These are phyloP conservation scores for Harrya chromipes DNA, from an alignment of 768 basidiomycete species.

Conservation along the genomic window DNA sequence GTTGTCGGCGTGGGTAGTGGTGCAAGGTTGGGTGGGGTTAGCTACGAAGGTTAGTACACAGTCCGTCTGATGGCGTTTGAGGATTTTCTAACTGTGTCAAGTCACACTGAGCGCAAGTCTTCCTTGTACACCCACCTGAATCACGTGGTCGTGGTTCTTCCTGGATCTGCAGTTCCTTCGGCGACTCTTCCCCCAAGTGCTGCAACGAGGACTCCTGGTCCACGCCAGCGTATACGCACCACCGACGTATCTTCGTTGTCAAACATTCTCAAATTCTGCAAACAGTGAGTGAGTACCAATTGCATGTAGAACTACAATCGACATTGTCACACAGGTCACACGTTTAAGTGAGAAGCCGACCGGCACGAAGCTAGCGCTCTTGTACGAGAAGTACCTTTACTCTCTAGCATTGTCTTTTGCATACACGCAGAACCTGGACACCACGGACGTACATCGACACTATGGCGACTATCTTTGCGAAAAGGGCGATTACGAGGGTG, in stretches of 20 bases:
- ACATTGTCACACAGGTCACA: constrained; percentile 32
- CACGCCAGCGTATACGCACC: constrained; percentile 25
- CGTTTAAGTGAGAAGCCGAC: constrained; percentile 79
- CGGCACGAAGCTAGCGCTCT: constrained; percentile 77
- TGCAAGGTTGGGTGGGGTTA: constrained; percentile 80
- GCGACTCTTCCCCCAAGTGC: constrained; percentile 43
- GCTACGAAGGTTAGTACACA: constrained; percentile 74
- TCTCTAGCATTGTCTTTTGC: constrained; percentile 81
- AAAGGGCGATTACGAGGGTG: constrained; percentile 89
- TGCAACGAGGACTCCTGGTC: constrained; percentile 49
- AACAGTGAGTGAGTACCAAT: constrained; percentile 44
- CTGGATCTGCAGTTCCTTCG: constrained; percentile 69
- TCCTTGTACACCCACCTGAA: constrained; percentile 75
- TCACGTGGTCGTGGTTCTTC: constrained; percentile 88
- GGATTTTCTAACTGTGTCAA: neutral
- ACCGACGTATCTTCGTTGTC: constrained; percentile 10
- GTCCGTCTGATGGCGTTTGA: neutral
- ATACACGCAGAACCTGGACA: constrained; percentile 70
- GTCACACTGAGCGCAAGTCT: constrained; percentile 46
- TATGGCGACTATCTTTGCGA: constrained; percentile 85
- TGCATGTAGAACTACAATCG: constrained; percentile 30
- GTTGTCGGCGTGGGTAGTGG: constrained; percentile 83
- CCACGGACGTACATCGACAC: constrained; percentile 86
- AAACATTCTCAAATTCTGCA: constrained; percentile 39
- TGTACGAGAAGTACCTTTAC: constrained; percentile 80